A percentile compares a stretch with the other conserved stretches of the same genome.
phyloP scores from a whole-genome alignment of 352 stramenopile species.

The Phytopythium kandeliae region DNA sequence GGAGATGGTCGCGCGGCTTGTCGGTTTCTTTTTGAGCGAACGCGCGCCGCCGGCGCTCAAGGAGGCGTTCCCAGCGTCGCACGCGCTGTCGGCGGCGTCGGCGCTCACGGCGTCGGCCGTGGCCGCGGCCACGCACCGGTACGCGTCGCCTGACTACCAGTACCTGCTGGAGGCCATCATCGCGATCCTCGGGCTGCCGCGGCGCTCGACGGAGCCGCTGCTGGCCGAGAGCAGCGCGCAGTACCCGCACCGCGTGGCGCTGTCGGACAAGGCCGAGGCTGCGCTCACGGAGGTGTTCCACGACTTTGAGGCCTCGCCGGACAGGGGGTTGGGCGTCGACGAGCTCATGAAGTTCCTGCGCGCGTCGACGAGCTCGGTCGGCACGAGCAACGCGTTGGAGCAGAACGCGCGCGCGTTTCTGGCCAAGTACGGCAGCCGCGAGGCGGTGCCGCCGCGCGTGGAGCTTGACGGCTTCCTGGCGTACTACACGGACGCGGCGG shows the following conservation, averaged over 20 bases:
- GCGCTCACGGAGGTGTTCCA: constrained; percentile 77
- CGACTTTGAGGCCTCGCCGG: constrained; percentile 47
- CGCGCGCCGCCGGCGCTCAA: constrained; percentile 54
- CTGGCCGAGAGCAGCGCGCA: constrained; percentile 60
- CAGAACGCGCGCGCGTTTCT: constrained; percentile 66
- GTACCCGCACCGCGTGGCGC: constrained; percentile 58
- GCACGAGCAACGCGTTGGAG: constrained; percentile 36
- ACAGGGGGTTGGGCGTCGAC: constrained; percentile 35
- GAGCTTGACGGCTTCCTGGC: constrained; percentile 73
- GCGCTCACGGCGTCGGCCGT: not conserved
- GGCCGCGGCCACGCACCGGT: constrained; percentile 24
- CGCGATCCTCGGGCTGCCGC: constrained; percentile 70
- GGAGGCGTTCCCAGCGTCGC: constrained; percentile 64
- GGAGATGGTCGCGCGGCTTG: constrained; percentile 74
- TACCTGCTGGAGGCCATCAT: constrained; percentile 87
- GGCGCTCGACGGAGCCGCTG: constrained; percentile 53
- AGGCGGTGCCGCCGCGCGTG: constrained; percentile 24
- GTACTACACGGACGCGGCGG: constrained; percentile 78
- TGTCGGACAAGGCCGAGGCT: constrained; percentile 69
- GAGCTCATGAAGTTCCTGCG: constrained; percentile 69
- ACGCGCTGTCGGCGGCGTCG: constrained; percentile 29
- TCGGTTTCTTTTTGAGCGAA: constrained; percentile 81
- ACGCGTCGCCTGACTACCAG: constrained; percentile 82
- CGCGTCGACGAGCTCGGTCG: constrained; percentile 56
- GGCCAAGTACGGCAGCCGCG: constrained; percentile 62